These are phyloP conservation scores for Acanthamoeba culbertsoni DNA, from an alignment of 208 protist species.

Conservation along the genomic window DNA sequence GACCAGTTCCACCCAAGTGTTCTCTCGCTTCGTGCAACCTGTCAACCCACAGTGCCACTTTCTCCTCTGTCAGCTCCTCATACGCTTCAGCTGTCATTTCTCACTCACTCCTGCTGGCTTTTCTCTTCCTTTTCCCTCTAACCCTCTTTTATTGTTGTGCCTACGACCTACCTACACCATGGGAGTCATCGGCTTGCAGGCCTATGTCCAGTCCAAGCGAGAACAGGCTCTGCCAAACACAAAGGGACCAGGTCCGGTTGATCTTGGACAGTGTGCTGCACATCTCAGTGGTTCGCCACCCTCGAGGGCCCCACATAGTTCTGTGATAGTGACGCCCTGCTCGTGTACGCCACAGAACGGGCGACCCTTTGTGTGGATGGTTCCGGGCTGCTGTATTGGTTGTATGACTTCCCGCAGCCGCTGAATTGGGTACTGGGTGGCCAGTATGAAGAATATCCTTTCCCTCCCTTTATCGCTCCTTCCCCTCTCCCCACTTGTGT, in stretches of 20 bases:
- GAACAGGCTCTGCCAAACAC: background rate
- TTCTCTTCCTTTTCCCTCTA: background rate
- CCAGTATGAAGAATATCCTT: background rate
- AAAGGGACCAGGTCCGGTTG: background rate
- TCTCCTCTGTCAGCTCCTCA: background rate
- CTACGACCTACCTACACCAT: no score
- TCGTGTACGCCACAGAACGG: background rate
- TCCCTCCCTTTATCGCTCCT: background rate
- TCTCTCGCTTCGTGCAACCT: background rate
- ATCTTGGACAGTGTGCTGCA: background rate
- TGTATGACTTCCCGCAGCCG: background rate
- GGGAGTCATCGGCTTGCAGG: background rate
- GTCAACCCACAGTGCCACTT: background rate
- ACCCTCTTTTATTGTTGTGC: no score
- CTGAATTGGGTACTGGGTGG: background rate
- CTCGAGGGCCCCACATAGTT: no score
- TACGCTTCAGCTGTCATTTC: no score
- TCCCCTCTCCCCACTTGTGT: background rate
- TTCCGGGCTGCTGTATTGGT: background rate
- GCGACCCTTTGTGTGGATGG: background rate
- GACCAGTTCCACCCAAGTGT: background rate
- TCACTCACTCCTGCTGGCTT: no score
- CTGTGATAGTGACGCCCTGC: background rate
- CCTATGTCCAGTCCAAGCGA: background rate
- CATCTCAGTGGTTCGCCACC: background rate